phyloP scores from a whole-genome alignment of 2,329 filamentous ascomycete genomes.

The Torrubiella hemipterigena region DNA sequence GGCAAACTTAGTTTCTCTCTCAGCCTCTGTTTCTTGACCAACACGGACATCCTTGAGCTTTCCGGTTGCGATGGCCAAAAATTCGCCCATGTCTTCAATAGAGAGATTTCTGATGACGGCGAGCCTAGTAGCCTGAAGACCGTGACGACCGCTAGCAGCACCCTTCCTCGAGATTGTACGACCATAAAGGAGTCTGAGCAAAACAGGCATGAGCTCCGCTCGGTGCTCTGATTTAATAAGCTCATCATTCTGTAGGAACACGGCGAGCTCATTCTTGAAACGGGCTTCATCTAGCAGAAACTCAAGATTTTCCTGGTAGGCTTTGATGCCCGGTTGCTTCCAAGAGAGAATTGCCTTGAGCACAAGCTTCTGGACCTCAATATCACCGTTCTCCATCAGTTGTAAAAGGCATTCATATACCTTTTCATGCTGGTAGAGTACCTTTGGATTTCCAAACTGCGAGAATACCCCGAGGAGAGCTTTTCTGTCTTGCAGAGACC shows the following conservation, averaged over 20 bases:
- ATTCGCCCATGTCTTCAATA: conserved; percentile 62
- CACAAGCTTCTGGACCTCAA: conserved; percentile 75
- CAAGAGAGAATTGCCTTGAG: conserved; percentile 79
- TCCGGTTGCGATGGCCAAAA: conserved; percentile 72
- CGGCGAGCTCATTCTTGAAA: conserved; percentile 87
- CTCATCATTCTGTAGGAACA: conserved; percentile 68
- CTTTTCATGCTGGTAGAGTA: conserved; percentile 64
- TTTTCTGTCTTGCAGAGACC: conserved; percentile 73
- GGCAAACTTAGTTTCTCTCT: conserved; percentile 41
- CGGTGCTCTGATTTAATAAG: conserved; percentile 65
- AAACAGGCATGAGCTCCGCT: conserved; percentile 64
- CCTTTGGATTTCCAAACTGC: conserved; percentile 76
- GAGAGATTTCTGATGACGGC: conserved; percentile 69
- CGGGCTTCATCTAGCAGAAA: conserved; percentile 82
- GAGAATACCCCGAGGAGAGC: conserved; percentile 70
- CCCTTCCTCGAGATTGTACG: conserved; percentile 76
- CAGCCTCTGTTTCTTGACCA: conserved; percentile 30
- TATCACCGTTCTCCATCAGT: conserved; percentile 76
- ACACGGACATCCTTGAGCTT: conserved; percentile 51
- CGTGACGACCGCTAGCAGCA: conserved; percentile 62
- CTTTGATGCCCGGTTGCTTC: conserved; percentile 65
- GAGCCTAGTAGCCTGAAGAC: conserved; percentile 70
- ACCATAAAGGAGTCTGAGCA: conserved; percentile 81
- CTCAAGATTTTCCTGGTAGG: conserved; percentile 75
- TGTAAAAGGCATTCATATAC: conserved; percentile 66